Base-by-base conservation (phyloP, 805 yeast genomes). In the Kuraishia ogatae region DNA sequence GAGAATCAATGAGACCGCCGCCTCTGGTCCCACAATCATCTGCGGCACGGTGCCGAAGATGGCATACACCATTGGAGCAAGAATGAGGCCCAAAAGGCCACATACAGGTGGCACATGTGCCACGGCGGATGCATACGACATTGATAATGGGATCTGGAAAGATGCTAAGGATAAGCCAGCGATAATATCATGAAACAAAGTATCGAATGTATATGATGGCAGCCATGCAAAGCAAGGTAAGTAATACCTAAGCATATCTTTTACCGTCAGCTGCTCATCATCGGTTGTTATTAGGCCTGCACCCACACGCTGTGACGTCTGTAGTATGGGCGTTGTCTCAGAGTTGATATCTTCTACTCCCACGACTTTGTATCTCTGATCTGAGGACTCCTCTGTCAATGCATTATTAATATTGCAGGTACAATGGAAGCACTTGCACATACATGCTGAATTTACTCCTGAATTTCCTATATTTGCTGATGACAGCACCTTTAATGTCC, bases 21-120 rank as follows among this genome's bases (percentile, higher is more conserved):
- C 92, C 67, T 91, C 96, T 0, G 97, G 97, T 0, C 97, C 97
- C 20, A 91, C 96, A 47, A 90, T 83, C 86, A 91, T 82, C 57
- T 85, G 85, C 0, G 97, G 97, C 1, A 90, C 96, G 0, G 94
- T 81, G 0, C 97, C 97, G 57, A 90, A 75, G 2, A 90, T 57
- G 6, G 89, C 77, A 65, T 91, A 91, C 7, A 88, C 71, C n/a
- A 86, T 70, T 0, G 97, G 96, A 0, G 94, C 89, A 2, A 87
- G 74, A 1, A 89, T 84, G 51, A 90, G 76, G 0, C 91, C 89
- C 59, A 84, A 80, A 8, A 92, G 73, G 0, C 97, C 97, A 59
- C 87, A 82, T 2, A 86, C 68, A 0, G 96, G 89, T 11, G 94
- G 93, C 13, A 89, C 85, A 62, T 85, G 89, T 1, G 96, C 96